Evolutionary conservation across 768 basidiomycete species (phyloP).

Genomic region (Tremella fuciformis): DNA sequence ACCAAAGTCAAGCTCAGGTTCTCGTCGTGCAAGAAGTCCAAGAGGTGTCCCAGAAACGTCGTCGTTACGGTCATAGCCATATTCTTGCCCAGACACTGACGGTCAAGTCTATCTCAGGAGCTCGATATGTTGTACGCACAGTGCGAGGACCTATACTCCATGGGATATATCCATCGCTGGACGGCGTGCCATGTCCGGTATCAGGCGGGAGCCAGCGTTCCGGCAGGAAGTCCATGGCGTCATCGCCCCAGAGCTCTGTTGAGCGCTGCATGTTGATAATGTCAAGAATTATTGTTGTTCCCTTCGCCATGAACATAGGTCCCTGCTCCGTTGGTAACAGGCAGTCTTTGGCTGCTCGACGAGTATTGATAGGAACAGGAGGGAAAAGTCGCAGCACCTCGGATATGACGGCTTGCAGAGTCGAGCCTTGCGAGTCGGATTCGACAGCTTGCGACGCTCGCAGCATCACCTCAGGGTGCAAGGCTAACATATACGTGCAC

Average conservation of each 20-base stretch:
- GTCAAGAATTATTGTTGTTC: conserved; percentile 59
- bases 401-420: conserved; percentile 60
- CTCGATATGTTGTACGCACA: no score
- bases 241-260: conserved; percentile 66
- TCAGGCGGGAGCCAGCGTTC: conserved; percentile 61
- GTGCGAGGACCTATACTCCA: conserved; percentile 3
- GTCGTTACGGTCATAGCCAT: background rate
- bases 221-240: conserved; percentile 74
- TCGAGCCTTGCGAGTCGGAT: conserved; percentile 56
- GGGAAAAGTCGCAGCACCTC: conserved; percentile 76
- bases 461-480: conserved; percentile 25
- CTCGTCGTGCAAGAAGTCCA: background rate
- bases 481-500: conserved; percentile 66
- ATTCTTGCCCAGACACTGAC: background rate
- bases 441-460: conserved; percentile 26
- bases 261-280: conserved; percentile 68
- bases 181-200: background rate
- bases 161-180: background rate
- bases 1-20: background rate
- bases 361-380: conserved; percentile 67
- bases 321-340: conserved; percentile 36
- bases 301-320: conserved; percentile 43
- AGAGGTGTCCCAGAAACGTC: background rate
- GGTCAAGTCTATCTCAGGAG: no score
- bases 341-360: conserved; percentile 32